These are phyloP conservation scores for Ganoderma multipileum DNA, from an alignment of 1,284 basidiomycete species.

Conservation along the genomic window DNA sequence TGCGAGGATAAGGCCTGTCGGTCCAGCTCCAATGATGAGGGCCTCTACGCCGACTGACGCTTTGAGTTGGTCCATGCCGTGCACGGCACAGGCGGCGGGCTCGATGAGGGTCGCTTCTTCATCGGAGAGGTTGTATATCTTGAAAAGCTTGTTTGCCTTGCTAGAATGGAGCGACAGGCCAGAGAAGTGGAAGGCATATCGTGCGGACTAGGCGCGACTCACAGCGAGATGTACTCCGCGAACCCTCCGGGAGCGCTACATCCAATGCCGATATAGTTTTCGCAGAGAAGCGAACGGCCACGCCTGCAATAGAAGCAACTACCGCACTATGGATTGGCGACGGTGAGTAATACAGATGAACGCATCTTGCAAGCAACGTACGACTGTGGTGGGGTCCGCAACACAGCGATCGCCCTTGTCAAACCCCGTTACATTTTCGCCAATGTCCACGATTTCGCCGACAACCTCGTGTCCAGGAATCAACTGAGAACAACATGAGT, in stretches of 20 bases:
- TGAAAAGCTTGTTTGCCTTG: constrained; percentile 77
- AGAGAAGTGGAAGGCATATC: too few relatives aligned
- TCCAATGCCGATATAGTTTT: constrained; percentile 80
- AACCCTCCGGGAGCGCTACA: constrained; percentile 82
- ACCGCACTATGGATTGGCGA: constrained; percentile 59
- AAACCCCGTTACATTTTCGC: constrained; percentile 76
- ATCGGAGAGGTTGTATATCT: constrained; percentile 85
- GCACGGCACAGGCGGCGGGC: constrained; percentile 87
- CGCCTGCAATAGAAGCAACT: constrained; percentile 86
- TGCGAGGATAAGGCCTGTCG: constrained; percentile 84
- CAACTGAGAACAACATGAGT: constrained; percentile 49
- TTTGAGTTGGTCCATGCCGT: constrained; percentile 85
- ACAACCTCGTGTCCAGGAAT: constrained; percentile 87
- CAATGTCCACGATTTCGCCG: constrained; percentile 70
- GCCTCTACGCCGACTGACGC: constrained; percentile 81
- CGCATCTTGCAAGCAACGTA: constrained; percentile 30
- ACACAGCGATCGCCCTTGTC: constrained; percentile 79
- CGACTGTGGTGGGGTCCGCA: constrained; percentile 72
- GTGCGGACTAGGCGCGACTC: constrained; percentile 37
- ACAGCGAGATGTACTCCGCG: constrained; percentile 86
- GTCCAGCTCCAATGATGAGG: constrained; percentile 80
- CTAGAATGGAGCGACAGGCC: constrained; percentile 41
- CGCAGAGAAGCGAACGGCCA: constrained; percentile 76
- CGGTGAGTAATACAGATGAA: neutral
- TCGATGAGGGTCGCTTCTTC: constrained; percentile 90